Evolutionary conservation across 345 rosid genomes (phyloP).

Genomic region (Luvunga scandens): DNA sequence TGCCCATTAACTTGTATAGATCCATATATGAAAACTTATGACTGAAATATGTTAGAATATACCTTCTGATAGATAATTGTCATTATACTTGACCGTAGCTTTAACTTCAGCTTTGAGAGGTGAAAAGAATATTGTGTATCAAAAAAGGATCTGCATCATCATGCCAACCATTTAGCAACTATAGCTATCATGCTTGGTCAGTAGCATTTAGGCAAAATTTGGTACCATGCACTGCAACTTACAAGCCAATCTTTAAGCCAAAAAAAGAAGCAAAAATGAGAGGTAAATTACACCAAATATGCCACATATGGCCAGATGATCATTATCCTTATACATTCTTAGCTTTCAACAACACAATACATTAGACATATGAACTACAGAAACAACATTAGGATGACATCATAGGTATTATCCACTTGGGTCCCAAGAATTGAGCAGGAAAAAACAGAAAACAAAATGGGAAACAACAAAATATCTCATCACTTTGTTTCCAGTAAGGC

Average conservation of each 20-base stretch:
- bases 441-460: not conserved
- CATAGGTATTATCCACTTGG: not conserved
- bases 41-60: constrained; percentile 13
- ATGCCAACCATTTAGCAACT: constrained; percentile 1
- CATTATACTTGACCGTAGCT: constrained; percentile 84
- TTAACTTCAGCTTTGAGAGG: constrained; percentile 77
- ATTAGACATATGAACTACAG: not conserved
- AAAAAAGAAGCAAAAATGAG: not conserved
- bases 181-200: not conserved
- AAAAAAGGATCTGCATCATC: constrained; percentile 72
- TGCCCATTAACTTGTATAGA: not conserved
- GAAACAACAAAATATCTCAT: not conserved
- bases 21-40: not conserved
- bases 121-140: constrained; percentile 79
- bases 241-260: not conserved
- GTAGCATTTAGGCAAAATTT: not conserved
- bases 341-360: not conserved
- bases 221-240: not conserved
- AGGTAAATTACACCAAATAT: not conserved
- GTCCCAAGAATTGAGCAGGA: not conserved
- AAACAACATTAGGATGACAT: not conserved
- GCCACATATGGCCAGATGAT: not conserved
- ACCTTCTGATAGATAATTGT: constrained; percentile 79
- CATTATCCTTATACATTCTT: not conserved
- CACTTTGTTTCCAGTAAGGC: not conserved